Conservation (phyloP, 345 rosid species). For the Linum trigynum region DNA sequence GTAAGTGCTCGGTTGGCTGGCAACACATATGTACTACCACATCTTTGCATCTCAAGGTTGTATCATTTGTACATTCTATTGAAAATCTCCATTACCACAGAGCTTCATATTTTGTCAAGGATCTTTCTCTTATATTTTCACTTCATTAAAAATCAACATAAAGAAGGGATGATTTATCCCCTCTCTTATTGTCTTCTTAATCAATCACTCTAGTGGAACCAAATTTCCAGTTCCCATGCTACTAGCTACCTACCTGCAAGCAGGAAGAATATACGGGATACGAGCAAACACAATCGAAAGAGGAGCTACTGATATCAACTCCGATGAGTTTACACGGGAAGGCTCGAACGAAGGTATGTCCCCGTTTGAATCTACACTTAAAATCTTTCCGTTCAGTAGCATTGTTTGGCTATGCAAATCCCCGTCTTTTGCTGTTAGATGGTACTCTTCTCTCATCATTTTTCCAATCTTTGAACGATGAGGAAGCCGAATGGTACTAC, state of each 20-base stretch:
- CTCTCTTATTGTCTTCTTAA: conserved; percentile 8
- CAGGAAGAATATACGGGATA: conserved; percentile 40
- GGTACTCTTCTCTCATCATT: conserved; percentile 67
- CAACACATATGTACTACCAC: conserved; percentile 4
- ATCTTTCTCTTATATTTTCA: not conserved
- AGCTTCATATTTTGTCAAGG: not conserved
- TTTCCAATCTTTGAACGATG: conserved; percentile 15
- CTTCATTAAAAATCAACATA: conserved; percentile 1
- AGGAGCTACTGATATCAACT: conserved; percentile 50
- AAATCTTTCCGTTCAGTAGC: conserved; percentile 63
- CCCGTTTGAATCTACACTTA: conserved; percentile 48
- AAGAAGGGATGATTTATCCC: conserved; percentile 3
- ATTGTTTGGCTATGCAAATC: conserved; percentile 67
- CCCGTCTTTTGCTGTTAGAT: conserved; percentile 68
- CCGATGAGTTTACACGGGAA: conserved; percentile 27
- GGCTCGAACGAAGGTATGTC: conserved; percentile 64
- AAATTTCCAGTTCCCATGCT: conserved; percentile 10
- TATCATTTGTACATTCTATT: not conserved
- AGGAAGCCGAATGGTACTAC: conserved; percentile 9
- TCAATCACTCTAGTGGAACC: conserved; percentile 11
- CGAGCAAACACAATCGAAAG: conserved; percentile 62
- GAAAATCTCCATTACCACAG: not conserved
- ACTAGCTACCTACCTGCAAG: conserved; percentile 29
- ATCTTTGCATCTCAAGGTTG: not conserved
- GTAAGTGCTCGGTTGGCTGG: conserved; percentile 8